Conservation (phyloP, 495 filamentous ascomycete genomes). For the Hypomontagnella submonticulosa region DNA sequence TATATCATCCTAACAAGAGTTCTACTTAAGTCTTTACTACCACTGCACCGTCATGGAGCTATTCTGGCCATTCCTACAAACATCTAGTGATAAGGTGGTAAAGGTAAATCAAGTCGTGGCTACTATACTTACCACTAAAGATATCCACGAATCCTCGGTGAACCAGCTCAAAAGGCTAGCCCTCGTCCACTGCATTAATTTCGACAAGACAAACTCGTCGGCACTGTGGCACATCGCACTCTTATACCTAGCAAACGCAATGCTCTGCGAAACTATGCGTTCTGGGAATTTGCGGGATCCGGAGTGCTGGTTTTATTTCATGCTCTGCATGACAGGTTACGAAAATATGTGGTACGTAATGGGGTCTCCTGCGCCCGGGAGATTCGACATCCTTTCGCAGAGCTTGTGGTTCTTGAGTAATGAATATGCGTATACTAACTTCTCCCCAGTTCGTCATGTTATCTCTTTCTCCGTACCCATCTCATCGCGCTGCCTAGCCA, state of each 20-base stretch:
- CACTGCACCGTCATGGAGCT: slow-evolving; percentile 42
- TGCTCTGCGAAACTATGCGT: slow-evolving; percentile 39
- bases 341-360: slow-evolving; percentile 41
- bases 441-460: slow-evolving; percentile 20
- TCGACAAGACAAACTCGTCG: slow-evolving; percentile 18
- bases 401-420: neutral
- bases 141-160: slow-evolving; percentile 35
- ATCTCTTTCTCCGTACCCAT: slow-evolving; percentile 7
- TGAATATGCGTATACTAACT: slow-evolving; percentile 20
- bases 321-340: slow-evolving; percentile 42
- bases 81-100: slow-evolving; percentile 15
- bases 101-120: slow-evolving; percentile 23
- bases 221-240: slow-evolving; percentile 42
- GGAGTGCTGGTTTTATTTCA: slow-evolving; percentile 45
- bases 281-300: slow-evolving; percentile 27
- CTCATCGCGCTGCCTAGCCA: neutral
- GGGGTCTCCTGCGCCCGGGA: neutral
- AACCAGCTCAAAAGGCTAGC: slow-evolving; percentile 43
- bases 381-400: neutral
- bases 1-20: slow-evolving; percentile 18
- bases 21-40: slow-evolving; percentile 37
- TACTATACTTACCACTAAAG: slow-evolving; percentile 19
- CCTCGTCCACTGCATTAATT: slow-evolving; percentile 42
- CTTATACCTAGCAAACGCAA: slow-evolving; percentile 44
- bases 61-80: slow-evolving; percentile 41